Evolutionary conservation across 805 yeast genomes (phyloP), one percentile per base, ranked within the genome.

Genomic region (Ogataea trehalophila): DNA sequence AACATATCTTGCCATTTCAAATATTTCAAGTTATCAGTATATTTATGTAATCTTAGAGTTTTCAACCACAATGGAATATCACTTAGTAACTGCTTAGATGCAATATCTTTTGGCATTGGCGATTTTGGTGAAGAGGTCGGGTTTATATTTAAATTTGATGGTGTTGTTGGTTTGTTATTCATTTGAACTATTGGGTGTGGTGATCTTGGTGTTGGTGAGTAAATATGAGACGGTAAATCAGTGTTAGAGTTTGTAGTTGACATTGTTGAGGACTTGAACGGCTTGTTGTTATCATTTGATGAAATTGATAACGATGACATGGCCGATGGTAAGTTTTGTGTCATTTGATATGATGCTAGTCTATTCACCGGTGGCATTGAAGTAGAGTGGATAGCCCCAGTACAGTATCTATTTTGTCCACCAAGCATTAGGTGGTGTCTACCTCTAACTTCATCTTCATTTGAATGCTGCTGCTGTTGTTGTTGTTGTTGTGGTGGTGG

Each of bases 1-100:
- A 94, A 77, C 71, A 94, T 74, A 40, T 85, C 87, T 52, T 76
- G 72, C 98, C 99, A 94, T 23, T 77, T 73, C 53, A 84, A 73
- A 51, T 80, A 82, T 58, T 84, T 80, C 53, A 94, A 74, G 49
- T 86, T 85, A 34, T 83, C 90, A 1, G 98, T 91, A 70, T 94
- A 94, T 68, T 94, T 94, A 73, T 94, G 99, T 59, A 94, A 74
- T 54, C 99, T 74, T 51, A 92, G 72, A 13, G 90, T 76, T 65
- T 95, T 85, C 65, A 94, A 74, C 99, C 99, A 94, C 9, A 85
- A 84, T 2, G 97, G 96, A 42, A 94, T 81, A 62, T 94, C 92
- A 50, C 72, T 69, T 58, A 94, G 72, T 51, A 81, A 67, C 50
- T 77, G 78, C 39, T 70, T 70, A 42, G 73, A 77, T 3, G 81